Evolutionary conservation across 352 stramenopile species (phyloP).

Genomic region (Phytophthora europaea): DNA sequence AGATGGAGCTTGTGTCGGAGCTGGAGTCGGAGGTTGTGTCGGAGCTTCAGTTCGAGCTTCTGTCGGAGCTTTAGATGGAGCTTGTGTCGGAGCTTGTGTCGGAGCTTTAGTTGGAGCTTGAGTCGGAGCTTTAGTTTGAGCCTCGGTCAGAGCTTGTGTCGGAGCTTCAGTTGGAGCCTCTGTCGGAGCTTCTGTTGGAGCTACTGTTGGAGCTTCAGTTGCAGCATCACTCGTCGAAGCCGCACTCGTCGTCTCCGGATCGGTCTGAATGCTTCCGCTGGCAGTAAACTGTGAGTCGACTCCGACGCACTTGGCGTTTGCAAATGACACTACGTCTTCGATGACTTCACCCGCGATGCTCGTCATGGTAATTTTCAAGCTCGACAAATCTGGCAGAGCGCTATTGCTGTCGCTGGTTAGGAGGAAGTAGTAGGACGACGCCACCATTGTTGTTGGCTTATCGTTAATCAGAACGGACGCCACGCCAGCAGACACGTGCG

Average conservation of each 20-base stretch:
- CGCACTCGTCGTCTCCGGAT: not conserved
- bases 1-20: not conserved
- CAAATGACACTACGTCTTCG: conserved; percentile 61
- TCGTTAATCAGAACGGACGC: conserved; percentile 27
- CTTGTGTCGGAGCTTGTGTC: not conserved
- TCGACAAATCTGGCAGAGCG: not conserved
- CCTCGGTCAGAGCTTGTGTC: not conserved
- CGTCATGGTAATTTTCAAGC: conserved; percentile 53
- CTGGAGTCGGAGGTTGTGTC: not conserved
- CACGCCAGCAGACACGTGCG: conserved; percentile 18
- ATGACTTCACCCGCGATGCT: conserved; percentile 60
- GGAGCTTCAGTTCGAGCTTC: not conserved
- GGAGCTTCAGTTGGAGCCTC: not conserved
- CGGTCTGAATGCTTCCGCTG: not conserved
- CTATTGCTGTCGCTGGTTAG: not conserved
- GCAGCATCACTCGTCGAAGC: not conserved
- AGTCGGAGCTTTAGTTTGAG: not conserved
- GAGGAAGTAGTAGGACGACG: conserved; percentile 75
- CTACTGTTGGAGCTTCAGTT: not conserved
- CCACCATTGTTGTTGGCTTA: conserved; percentile 61
- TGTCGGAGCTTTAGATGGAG: not conserved
- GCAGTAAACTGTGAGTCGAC: conserved; percentile 32
- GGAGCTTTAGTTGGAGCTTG: not conserved
- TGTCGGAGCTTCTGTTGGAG: not conserved
- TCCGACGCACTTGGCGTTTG: conserved; percentile 52